phyloP scores from a whole-genome alignment of 1,284 basidiomycete genomes.

The Caloboletus firmus region DNA sequence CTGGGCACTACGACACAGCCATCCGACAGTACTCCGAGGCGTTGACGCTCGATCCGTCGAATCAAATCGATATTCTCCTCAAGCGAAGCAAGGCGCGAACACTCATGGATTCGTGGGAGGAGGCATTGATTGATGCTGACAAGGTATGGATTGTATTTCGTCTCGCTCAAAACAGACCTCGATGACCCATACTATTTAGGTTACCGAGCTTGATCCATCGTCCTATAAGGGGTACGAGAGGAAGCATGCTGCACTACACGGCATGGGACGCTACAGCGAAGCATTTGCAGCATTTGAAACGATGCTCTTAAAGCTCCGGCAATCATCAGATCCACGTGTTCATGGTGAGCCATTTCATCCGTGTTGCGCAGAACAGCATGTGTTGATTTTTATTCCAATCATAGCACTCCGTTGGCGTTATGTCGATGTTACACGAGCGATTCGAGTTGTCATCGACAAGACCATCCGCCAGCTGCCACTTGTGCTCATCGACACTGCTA shows the following conservation, averaged over 20 bases:
- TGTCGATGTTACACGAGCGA: neutral
- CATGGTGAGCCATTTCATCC: neutral
- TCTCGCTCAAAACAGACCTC: neutral
- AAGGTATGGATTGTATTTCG: neutral
- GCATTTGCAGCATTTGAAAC: neutral
- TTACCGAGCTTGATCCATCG: neutral
- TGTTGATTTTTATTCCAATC: neutral
- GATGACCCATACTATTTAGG: neutral
- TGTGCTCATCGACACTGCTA: slow-evolving; percentile 8
- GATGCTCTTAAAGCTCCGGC: neutral
- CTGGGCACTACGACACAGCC: neutral
- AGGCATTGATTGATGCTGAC: neutral
- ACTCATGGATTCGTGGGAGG: neutral
- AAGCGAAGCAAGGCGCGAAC: neutral
- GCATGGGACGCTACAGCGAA: neutral
- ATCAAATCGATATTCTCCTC: neutral
- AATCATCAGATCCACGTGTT: neutral
- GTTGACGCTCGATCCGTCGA: neutral
- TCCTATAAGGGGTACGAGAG: neutral
- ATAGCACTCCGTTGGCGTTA: neutral
- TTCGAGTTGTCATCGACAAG: neutral
- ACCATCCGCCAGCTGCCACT: slow-evolving; percentile 1
- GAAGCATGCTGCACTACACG: neutral
- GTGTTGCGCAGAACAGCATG: neutral
- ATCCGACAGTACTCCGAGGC: neutral